Base-by-base conservation (phyloP, 202 grass and related monocot species). In the Zizania palustris region DNA sequence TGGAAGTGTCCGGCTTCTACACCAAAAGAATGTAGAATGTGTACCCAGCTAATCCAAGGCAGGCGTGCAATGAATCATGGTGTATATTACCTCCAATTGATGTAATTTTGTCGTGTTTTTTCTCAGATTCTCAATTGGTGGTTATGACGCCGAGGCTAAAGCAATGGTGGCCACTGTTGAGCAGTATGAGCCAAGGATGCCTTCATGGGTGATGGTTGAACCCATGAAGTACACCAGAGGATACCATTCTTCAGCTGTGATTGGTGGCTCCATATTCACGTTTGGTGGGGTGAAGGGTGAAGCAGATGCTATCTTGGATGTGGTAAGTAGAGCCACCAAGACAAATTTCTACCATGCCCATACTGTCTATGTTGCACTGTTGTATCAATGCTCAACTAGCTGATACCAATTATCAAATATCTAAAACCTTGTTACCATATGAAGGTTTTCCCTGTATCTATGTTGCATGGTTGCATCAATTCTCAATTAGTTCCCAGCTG, bases 121-220 rank as follows among this genome's bases (percentile, higher is more conserved):
- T 49, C 65, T 66, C 62, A 95, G 92, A 79, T 95, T 85, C 34
- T 53, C 84, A 45, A 84, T 89, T 75, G 88, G 92, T 45, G 92
- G 92, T 74, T 95, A 87, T 69, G 83, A 91, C 14, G 65, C 69
- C 19, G 40, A 72, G 42, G 72, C 69, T 55, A 77, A 72, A 87
- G 75, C 50, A 62, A 83, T 88, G 72, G 74, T 71, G 43, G 59
- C 83, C 45, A 89, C 67, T 6, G 72, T 94, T 38, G 88, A 94
- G 70, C 56, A 80, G 11, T 94, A 84, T 0, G 86, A 94, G 73
- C 92, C 92, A 57, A 85, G 88, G 51, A 91, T 86, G 85, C 76
- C 80, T 0, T 84, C 65, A 9, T 91, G 92, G 86, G 69, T 89
- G 73, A 80, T 28, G 73, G 76, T 67, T 5, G 92, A 94, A 57